Evolutionary conservation across 176 grass and related monocot species (phyloP).

Genomic region (Oryza longistaminata): DNA sequence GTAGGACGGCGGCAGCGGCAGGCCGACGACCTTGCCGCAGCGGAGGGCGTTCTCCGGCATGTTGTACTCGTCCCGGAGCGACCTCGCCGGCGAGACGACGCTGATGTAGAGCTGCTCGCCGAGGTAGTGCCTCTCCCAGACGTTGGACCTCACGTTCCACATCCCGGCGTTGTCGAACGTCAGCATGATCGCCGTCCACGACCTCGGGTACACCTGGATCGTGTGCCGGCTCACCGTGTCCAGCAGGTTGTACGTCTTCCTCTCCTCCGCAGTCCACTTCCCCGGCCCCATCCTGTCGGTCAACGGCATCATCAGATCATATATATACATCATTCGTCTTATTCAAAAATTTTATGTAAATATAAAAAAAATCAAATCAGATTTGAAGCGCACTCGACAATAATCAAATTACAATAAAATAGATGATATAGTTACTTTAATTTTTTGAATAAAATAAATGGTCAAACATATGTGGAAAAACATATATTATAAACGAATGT

Average conservation of each 20-base stretch:
- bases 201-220: slow-evolving; percentile 67
- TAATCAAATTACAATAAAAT: too few species aligned
- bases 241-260: slow-evolving; percentile 64
- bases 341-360: too few species aligned
- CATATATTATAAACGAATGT: too few species aligned
- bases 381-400: too few species aligned
- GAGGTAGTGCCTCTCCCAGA: slow-evolving; percentile 67
- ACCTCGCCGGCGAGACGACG: slow-evolving; percentile 51
- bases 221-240: slow-evolving; percentile 71
- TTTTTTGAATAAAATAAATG: too few species aligned
- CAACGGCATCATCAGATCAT: too few species aligned
- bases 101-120: slow-evolving; percentile 70
- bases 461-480: too few species aligned
- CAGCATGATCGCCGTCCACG: slow-evolving; percentile 63
- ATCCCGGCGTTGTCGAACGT: slow-evolving; percentile 77
- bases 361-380: too few species aligned
- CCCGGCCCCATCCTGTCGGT: slow-evolving; percentile 58
- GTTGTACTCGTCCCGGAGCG: slow-evolving; percentile 71
- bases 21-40: slow-evolving; percentile 52
- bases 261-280: slow-evolving; percentile 44
- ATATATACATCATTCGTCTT: too few species aligned
- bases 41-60: slow-evolving; percentile 51
- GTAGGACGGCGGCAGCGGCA: slow-evolving; percentile 60
- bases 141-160: slow-evolving; percentile 65
- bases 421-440: too few species aligned